Base-by-base conservation (phyloP, 108 stramenopile species). In the Cyclotella sp. region DNA sequence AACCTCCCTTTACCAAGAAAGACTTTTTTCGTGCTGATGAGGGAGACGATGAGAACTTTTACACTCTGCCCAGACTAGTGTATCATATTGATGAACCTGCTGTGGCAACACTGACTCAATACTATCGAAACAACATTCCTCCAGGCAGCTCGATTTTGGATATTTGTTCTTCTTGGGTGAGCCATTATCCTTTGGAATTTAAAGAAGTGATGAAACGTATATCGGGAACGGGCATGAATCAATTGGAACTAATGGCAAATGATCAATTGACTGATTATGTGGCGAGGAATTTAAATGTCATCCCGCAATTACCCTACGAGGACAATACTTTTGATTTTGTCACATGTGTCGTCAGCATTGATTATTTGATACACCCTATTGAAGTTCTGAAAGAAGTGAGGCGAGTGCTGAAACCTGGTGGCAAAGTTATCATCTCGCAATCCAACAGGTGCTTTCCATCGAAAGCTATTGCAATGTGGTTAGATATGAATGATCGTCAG, bases 91-190 rank as follows among this genome's bases (percentile, higher is more conserved):
- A 97, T 80, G 95, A 96, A 75, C 89, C 89, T 15, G 93, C 93
- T 11, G 90, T 93, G 9, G 88, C 91, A 10, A 79, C 92, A 29
- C 60, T 96, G 45, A 94, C 93, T 15, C 93, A 96, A 63, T 98
- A 96, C 73, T 98, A 98, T 77, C 77, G 93, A 30, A 91, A 88
- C 52, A 90, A 85, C 47, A 91, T 98, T 52, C 84, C 82, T 13
- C 60, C 76, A 8, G 86, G 82, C 13, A 88, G 88, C 13, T 84
- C 85, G 24, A 91, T 98, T 62, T 79, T 98, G 53, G 98, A 98
- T 85, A 97, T 98, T 73, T 97, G 97, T 70, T 94, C 93, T 43
- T 90, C 88, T 6, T 98, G 98, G 98, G 97, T 98, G 26, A 88
- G 86, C 64, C 95, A 89, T 60, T 89, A 86, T 69, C 88, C 88